These are phyloP conservation scores for Boletales sp. DNA, from an alignment of 768 basidiomycete genomes.

Conservation along the genomic window DNA sequence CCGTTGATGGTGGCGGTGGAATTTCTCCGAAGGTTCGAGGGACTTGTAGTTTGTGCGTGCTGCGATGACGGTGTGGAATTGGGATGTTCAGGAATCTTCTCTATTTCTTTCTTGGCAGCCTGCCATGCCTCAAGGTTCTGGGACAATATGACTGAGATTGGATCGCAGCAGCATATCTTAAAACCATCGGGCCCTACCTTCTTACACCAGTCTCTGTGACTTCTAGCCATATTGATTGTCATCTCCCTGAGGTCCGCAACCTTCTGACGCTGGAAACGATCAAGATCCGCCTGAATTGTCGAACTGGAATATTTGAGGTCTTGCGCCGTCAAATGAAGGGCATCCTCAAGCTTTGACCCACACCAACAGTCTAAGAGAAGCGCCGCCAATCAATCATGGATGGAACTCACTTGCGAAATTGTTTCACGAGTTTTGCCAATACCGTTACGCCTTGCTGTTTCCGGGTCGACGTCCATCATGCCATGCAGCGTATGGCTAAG, in stretches of 20 bases:
- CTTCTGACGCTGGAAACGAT: constrained; percentile 98
- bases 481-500: constrained; percentile 93
- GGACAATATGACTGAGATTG: constrained; percentile 14
- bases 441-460: constrained; percentile 86
- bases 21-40: constrained; percentile 51
- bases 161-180: constrained; percentile 5
- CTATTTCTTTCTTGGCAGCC: constrained; percentile 89
- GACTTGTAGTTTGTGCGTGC: constrained; percentile 32
- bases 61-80: constrained; percentile 54
- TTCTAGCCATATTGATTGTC: constrained; percentile 84
- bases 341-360: constrained; percentile 80
- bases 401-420: constrained; percentile 77
- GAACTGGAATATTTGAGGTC: constrained; percentile 96
- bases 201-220: constrained; percentile 95
- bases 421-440: constrained; percentile 93
- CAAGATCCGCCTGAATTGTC: constrained; percentile 95
- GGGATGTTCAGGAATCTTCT: constrained; percentile 87
- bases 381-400: constrained; percentile 5
- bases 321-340: constrained; percentile 84
- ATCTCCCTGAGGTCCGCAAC: constrained; percentile 95
- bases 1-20: constrained; percentile 73
- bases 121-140: constrained; percentile 98
- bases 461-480: constrained; percentile 99
- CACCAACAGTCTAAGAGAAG: constrained; percentile 11
- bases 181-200: constrained; percentile 51